Base-by-base conservation (phyloP, 768 basidiomycete species). In the Ephemerocybe angulata region DNA sequence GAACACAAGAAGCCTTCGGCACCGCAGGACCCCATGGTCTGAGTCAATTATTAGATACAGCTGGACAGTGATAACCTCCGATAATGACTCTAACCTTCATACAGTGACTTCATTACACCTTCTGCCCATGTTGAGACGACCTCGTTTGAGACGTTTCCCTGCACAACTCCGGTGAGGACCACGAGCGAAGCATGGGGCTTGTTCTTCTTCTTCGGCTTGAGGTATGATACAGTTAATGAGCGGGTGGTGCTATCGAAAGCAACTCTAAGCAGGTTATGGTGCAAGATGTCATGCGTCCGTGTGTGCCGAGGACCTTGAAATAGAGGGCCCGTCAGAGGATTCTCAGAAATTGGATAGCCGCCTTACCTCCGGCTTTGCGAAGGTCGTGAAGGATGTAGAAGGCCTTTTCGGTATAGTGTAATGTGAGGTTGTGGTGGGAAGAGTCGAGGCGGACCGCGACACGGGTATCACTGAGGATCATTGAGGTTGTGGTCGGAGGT, bases 1-100 rank as follows among this genome's bases (percentile, higher is more conserved):
- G 40, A 95, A 64, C 7, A 93, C 78, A 58, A 84, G 82, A 28
- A 95, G 64, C 19, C 74, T 71, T 43, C 85, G 77, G 48, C 73
- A 66, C 21, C 77, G 82, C 60, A 79, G 78, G n/a, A 81, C 67
- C 38, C 81, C 88, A 77, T 64, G 44, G 57, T 61, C 70, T 73
- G 52, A 30, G 33, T n/a, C 22, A 13, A 22, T 15, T 57, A 33
- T 50, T 35, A 33, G 41, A 47, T 28, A 40, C 15, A 40, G 24
- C 29, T 42, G 22, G 42, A 21, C 29, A 17, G 50, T n/a, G 25
- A 35, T 33, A n/a, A n/a, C n/a, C n/a, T n/a, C n/a, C n/a, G 17
- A 44, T 22, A 53, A 49, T 47, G 38, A 41, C 40, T 47, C 72
- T 48, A 55, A 85, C 91, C 86, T 62, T 79, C 75, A 65, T 93